A percentile compares a stretch with the other conserved stretches of the same genome.
phyloP scores from a whole-genome alignment of 2,329 filamentous ascomycete genomes.

The Diaporthe sp. region DNA sequence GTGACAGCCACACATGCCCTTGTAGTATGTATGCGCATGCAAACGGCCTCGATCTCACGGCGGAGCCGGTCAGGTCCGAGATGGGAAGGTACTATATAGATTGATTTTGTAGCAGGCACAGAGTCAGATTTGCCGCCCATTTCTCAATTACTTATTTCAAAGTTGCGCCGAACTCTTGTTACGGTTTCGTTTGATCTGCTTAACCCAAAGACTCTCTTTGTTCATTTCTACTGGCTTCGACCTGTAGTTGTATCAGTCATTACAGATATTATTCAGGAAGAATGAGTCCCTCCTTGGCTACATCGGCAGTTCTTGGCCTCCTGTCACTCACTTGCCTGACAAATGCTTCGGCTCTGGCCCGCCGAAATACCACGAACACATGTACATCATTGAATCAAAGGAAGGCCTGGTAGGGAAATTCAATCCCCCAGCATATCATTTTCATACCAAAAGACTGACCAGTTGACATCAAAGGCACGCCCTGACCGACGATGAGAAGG shows the following conservation, averaged over 20 bases:
- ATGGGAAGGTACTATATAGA: no score
- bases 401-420: slow-evolving; percentile 4
- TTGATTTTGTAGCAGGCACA: background rate
- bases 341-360: background rate
- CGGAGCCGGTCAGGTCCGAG: background rate
- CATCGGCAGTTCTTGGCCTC: slow-evolving; percentile 24
- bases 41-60: no score
- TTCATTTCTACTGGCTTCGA: background rate
- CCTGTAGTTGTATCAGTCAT: background rate
- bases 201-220: background rate
- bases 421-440: background rate
- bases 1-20: background rate
- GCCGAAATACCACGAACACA: background rate
- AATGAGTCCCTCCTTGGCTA: slow-evolving; percentile 2
- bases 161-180: no score
- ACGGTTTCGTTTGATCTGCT: background rate
- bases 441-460: background rate
- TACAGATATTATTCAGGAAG: background rate
- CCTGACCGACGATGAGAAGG: slow-evolving; percentile 45
- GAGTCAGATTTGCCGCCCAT: background rate
- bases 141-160: background rate
- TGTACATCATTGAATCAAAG: slow-evolving; percentile 30
- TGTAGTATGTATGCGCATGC: background rate
- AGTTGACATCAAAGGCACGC: background rate
- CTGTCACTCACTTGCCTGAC: slow-evolving; percentile 10